Percentiles rank a stretch among this genome's conserved stretches.
Conservation (phyloP, 139 green algal genomes). For the Chlorokybus atmophyticus region DNA sequence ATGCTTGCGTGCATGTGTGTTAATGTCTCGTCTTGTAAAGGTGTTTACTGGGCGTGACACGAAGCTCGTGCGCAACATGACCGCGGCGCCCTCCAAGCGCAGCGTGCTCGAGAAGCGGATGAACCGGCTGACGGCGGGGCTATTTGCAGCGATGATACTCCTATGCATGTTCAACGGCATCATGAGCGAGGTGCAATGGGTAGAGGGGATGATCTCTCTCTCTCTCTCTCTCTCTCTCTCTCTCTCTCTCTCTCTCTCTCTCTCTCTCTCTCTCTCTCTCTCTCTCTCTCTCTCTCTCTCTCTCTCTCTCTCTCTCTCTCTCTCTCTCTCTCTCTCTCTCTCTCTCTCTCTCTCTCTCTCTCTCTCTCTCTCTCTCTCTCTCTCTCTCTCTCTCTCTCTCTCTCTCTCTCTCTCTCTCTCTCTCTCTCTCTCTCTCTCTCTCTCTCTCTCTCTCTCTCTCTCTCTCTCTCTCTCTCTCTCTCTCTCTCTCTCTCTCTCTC, state of each 20-base stretch:
- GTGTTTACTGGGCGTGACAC: constrained; percentile 81
- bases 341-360: constrained; percentile 3
- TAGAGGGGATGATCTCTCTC: too few species aligned
- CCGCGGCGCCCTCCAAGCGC: constrained; percentile 48
- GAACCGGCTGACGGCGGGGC: constrained; percentile 25
- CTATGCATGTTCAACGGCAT: constrained; percentile 4
- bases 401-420: constrained; percentile 3
- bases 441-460: constrained; percentile 3
- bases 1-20: too few species aligned
- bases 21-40: too few species aligned
- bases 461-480: constrained; percentile 3
- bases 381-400: constrained; percentile 3
- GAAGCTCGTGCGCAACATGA: constrained; percentile 60
- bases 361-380: constrained; percentile 3
- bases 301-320: constrained; percentile 3
- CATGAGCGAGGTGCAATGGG: neutral
- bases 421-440: constrained; percentile 3
- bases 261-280: constrained; percentile 3
- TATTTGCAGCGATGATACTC: constrained; percentile 36
- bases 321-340: constrained; percentile 1
- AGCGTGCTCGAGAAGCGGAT: constrained; percentile 20
- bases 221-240: constrained; percentile 3
- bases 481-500: constrained; percentile 3
- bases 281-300: constrained; percentile 3
- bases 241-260: constrained; percentile 3